phyloP scores from a whole-genome alignment of 108 stramenopile species.

The Thalassiosira profunda region DNA sequence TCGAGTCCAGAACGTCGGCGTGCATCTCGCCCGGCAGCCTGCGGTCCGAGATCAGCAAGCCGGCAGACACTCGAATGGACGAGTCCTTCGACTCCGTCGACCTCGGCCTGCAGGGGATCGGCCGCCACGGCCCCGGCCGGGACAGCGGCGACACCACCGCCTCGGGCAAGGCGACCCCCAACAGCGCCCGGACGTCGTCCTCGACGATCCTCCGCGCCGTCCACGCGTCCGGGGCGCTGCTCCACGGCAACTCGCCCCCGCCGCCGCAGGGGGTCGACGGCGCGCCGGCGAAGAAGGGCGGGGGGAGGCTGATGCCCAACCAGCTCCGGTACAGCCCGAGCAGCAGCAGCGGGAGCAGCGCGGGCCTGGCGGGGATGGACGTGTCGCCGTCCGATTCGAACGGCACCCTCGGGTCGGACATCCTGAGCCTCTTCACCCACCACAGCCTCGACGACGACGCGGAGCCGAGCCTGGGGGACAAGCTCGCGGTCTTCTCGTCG shows the following conservation, averaged over 20 bases:
- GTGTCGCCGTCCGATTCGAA: slow-evolving; percentile 23
- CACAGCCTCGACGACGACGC: slow-evolving; percentile 39
- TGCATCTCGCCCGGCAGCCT: slow-evolving; percentile 42
- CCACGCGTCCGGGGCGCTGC: slow-evolving; percentile 40
- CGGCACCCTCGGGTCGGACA: slow-evolving; percentile 30
- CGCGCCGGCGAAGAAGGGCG: neutral
- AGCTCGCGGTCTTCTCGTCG: slow-evolving; percentile 31
- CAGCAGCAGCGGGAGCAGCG: neutral
- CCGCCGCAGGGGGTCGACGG: slow-evolving; percentile 9
- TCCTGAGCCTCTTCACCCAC: slow-evolving; percentile 31
- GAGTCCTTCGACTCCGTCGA: too few species aligned
- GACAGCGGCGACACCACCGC: neutral
- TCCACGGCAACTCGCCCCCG: slow-evolving; percentile 9
- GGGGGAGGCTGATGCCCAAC: slow-evolving; percentile 18
- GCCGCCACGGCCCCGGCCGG: neutral
- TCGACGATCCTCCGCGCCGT: slow-evolving; percentile 44
- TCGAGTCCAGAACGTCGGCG: slow-evolving; percentile 30
- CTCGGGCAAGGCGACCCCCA: slow-evolving; percentile 37
- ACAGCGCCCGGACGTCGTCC: slow-evolving; percentile 43
- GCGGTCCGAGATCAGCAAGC: neutral
- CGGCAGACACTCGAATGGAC: neutral
- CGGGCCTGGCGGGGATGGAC: neutral
- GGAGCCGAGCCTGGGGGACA: slow-evolving; percentile 12
- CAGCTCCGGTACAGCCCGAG: slow-evolving; percentile 46
- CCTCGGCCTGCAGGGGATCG: neutral